These are phyloP conservation scores for Phytopythium mirpurense DNA, from an alignment of 352 stramenopile genomes.

Conservation along the genomic window DNA sequence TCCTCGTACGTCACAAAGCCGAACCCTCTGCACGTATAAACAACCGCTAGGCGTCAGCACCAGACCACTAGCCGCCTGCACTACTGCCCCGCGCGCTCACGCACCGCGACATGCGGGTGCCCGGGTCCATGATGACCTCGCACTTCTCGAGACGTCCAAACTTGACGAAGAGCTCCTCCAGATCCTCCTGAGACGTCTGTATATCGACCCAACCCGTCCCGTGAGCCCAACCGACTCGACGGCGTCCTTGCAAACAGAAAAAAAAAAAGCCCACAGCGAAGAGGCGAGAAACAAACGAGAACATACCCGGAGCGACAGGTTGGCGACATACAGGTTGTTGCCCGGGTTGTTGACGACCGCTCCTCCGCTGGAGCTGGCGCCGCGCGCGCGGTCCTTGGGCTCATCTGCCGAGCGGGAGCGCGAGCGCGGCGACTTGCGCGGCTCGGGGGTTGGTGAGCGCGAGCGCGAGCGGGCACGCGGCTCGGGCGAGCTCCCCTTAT, in stretches of 20 bases:
- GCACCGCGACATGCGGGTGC: slow-evolving; percentile 68
- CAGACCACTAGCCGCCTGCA: background rate
- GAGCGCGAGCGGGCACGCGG: slow-evolving; percentile 14
- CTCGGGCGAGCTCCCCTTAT: slow-evolving; percentile 23
- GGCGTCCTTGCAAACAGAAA: background rate
- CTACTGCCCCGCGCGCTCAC: slow-evolving; percentile 1
- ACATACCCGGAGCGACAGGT: slow-evolving; percentile 48
- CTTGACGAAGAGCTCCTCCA: slow-evolving; percentile 72
- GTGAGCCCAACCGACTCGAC: background rate
- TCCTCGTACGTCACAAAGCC: slow-evolving; percentile 80
- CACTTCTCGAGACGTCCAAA: slow-evolving; percentile 70
- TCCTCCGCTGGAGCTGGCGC: slow-evolving; percentile 6
- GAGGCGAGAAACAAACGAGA: no score
- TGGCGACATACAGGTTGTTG: slow-evolving; percentile 83
- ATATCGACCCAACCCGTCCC: background rate
- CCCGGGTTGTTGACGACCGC: slow-evolving; percentile 39
- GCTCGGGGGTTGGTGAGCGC: slow-evolving; percentile 17
- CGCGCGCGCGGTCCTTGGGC: slow-evolving; percentile 9
- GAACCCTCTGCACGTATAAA: slow-evolving; percentile 38
- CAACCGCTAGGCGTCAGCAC: background rate
- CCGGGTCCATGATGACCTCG: slow-evolving; percentile 77
- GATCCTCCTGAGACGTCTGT: slow-evolving; percentile 39
- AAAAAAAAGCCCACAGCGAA: no score
- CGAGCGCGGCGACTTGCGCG: slow-evolving; percentile 13
- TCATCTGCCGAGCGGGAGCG: slow-evolving; percentile 40